Conservation (phyloP, 306 rosid genomes). For the Fagus sylvatica region DNA sequence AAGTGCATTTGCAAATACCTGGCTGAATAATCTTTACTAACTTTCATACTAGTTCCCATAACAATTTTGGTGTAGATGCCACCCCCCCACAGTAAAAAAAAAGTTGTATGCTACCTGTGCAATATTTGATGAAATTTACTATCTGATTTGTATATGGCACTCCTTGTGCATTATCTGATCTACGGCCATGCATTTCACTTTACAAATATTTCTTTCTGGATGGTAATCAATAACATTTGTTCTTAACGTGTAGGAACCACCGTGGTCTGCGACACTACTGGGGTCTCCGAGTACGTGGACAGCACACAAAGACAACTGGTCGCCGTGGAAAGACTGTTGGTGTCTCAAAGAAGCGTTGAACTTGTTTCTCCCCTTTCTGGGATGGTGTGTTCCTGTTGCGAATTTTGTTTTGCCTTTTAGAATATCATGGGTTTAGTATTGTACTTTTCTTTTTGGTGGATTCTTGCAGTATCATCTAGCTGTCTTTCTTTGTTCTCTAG, state of each 20-base stretch:
- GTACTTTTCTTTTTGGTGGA: constrained; percentile 26
- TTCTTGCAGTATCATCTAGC: constrained; percentile 23
- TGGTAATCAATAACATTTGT: neutral
- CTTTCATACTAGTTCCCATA: no score
- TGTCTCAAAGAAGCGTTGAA: constrained; percentile 96
- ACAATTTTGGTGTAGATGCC: neutral
- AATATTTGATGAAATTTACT: no score
- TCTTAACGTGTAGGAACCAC: constrained; percentile 69
- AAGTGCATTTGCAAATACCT: no score
- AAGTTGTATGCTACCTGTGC: no score
- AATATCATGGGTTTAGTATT: constrained; percentile 20
- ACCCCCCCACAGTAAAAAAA: no score
- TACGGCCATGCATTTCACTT: neutral
- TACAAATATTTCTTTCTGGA: neutral
- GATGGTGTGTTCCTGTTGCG: constrained; percentile 11
- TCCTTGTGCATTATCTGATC: neutral
- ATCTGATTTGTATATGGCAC: no score
- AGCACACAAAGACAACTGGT: constrained; percentile 99
- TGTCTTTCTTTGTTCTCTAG: neutral
- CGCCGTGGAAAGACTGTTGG: constrained; percentile 98
- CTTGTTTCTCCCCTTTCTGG: constrained; percentile 2
- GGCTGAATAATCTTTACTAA: no score
- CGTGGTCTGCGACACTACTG: constrained; percentile 99
- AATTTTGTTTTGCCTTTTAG: constrained; percentile 14
- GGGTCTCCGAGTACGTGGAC: constrained; percentile 99